Percentiles rank a stretch among this genome's conserved stretches.
phyloP scores from a whole-genome alignment of 2,329 filamentous ascomycete genomes.

The Chrysoporthe puriensis region DNA sequence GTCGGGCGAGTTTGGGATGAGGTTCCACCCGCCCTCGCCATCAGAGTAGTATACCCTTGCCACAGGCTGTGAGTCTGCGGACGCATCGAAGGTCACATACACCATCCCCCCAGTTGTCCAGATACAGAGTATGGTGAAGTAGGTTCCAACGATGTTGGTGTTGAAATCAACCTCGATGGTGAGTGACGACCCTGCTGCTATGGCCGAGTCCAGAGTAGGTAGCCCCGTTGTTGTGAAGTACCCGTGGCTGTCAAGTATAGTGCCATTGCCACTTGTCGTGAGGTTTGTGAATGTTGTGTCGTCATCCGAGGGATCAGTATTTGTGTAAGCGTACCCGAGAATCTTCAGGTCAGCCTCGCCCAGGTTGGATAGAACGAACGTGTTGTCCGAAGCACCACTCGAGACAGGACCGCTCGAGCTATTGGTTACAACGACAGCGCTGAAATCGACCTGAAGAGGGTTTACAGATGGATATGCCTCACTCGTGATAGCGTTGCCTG shows the following conservation, averaged over 20 bases:
- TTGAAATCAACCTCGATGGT: constrained; percentile 41
- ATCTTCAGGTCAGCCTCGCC: constrained; percentile 9
- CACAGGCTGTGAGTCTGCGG: constrained; percentile 40
- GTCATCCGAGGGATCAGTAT: constrained; percentile 5
- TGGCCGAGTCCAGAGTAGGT: constrained; percentile 36
- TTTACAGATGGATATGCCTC: constrained; percentile 41
- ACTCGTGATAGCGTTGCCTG: constrained; percentile 43
- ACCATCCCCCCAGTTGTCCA: constrained; percentile 42
- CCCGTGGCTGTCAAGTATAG: constrained; percentile 6
- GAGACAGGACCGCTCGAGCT: constrained; percentile 4
- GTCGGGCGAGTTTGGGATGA: constrained; percentile 24
- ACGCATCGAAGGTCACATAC: constrained; percentile 39
- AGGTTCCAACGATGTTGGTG: constrained; percentile 37
- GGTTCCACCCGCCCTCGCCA: constrained; percentile 38
- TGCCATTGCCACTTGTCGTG: background rate
- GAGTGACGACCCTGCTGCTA: constrained; percentile 38
- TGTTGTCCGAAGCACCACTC: constrained; percentile 7
- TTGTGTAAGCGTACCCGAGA: constrained; percentile 11
- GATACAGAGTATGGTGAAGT: constrained; percentile 40
- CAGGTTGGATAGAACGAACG: constrained; percentile 9
- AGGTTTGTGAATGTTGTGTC: constrained; percentile 7
- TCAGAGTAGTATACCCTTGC: constrained; percentile 42
- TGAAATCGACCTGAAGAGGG: constrained; percentile 44
- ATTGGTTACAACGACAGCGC: constrained; percentile 38
- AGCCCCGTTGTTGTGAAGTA: constrained; percentile 37